Evolutionary conservation across 495 filamentous ascomycete genomes (phyloP), one percentile per base, ranked within the genome.

Genomic region (Glarea lozoyensis): DNA sequence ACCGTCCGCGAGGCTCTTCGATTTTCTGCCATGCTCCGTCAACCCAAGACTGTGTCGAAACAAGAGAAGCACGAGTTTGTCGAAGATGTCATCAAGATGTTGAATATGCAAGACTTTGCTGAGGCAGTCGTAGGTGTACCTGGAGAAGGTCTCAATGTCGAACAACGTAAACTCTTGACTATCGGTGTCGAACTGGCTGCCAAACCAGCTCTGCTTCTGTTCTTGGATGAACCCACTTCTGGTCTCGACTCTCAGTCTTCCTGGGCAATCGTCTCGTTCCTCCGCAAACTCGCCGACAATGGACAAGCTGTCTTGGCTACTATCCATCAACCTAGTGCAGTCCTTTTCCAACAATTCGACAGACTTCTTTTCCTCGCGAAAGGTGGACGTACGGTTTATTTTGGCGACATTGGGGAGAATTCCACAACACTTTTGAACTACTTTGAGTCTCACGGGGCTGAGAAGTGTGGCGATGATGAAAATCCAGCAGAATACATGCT

Each of bases 151-250:
- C 69, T 98, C 41, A 94, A 94, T 54, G 88, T 95, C 25, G 90
- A 96, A 55, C 89, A 94, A 58, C 70, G 88, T 1, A 96, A 94
- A 59, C 73, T 86, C 12, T 61, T 94, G 13, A 94, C 88, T 6
- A 93, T 96, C 52, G 88, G 86, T 54, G 87, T 94, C 37, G 89
- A 96, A 56, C 72, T 96, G 13, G 88, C 85, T 31, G 88, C 89
- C 10, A 94, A 88, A 63, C 89, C 89, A 23, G 79, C 79, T 16
- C 69, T 96, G n/a, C 66, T 94, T 0, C 78, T 95, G 5, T 96
- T 94, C 64, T 76, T 96, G 20, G 88, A 94, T 56, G 88, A 94
- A 50, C 87, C 88, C 13, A 58, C 55, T 19, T 55, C 52, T 18
- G 55, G 55, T 29, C 49, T 58, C 6, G 55, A 58, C 22, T 55